Base-by-base conservation (phyloP, 2,329 filamentous ascomycete species). In the Aspergillus sp. region DNA sequence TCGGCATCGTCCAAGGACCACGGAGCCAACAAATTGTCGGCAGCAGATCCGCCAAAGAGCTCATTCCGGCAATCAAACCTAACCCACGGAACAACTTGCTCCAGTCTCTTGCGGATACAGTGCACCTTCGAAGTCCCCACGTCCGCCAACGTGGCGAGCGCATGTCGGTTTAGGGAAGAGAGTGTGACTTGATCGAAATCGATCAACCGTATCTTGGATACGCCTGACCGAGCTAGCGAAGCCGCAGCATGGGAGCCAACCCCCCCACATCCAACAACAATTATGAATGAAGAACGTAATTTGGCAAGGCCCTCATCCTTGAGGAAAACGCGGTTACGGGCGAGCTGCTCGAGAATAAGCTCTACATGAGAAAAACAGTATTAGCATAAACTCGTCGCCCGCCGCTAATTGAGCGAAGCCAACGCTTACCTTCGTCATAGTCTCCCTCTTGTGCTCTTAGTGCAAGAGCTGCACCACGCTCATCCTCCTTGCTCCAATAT, bases 171-270 rank as follows among this genome's bases (percentile, higher is more conserved):
- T 54, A 99, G 79, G 3, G 92, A 96, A 62, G 91, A 96, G 44
- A 99, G 81, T 0, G 93, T 96, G 34, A 99, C 93, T 81, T 99
- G 95, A 73, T 99, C 95, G 72, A 99, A 99, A 74, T 99, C 95
- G 64, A 99, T 86, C 38, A 99, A 83, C 1, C 95, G 88, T 54
- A 99, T 82, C 66, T 87, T 88, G n/a, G 89, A 88, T 43, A 96
- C 91, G 32, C 95, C 95, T 0, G 93, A 96, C 30, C 95, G 88
- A 5, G 91, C 89, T 30, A 99, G 85, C 3, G 95, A 88, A 1
- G 93, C 88, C 4, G 89, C 85, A 61, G 91, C 93, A 78, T 99
- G 96, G 6, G 92, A 97, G 45, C 95, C 95, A 5, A 99, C 95
- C 42, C 95, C 95, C 62, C 95, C 95, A 64, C 92, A 93, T 4